Base-by-base conservation (phyloP, 257 asterid species). In the Rauvolfia tetraphylla region DNA sequence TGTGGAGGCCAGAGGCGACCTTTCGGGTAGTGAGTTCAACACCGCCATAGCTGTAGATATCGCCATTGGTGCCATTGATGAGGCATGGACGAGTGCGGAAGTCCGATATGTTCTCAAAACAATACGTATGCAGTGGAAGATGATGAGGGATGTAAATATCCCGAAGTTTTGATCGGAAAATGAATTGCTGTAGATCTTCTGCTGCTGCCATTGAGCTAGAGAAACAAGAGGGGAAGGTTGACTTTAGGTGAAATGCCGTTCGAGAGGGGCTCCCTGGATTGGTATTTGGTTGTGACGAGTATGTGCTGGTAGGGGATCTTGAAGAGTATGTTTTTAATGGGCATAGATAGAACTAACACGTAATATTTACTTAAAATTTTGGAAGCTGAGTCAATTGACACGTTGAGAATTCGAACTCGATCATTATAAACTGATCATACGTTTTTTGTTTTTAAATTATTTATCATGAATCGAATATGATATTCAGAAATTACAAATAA, bases 151-250 rank as follows among this genome's bases (percentile, higher is more conserved):
- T 79, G 84, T 81, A 73, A 34, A 84, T 76, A 77, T 79, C 82
- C 5, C 84, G 86, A n/a, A 84, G 86, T 38, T 84, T 84, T 73
- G 88, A 84, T 73, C 84, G 71, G 83, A 79, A 84, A 71, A 79
- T 79, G 71, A 44, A 68, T 39, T 81, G 75, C 39, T 81, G 49
- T 39, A 63, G 71, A 65, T 48, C 57, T 39, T 71, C 63, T 51
- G 18, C 48, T 25, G 77, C 25, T 22, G 68, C 75, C 82, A 79
- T 79, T 68, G 23, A 8, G 23, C 9, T 44, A 79, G 78, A 41
- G 63, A 67, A 42, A 63, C 65, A 53, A 22, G 7, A 23, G 54
- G 25, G 12, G 68, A 63, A 53, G 27, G 41, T 5, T 22, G 44
- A 1, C 3, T 22, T 42, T 41, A 11, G 73, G 68, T 49, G 56